A percentile compares a stretch with the other conserved stretches of the same genome.
Conservation (phyloP, 2,329 filamentous ascomycete genomes). For the Madurella fahalii region DNA sequence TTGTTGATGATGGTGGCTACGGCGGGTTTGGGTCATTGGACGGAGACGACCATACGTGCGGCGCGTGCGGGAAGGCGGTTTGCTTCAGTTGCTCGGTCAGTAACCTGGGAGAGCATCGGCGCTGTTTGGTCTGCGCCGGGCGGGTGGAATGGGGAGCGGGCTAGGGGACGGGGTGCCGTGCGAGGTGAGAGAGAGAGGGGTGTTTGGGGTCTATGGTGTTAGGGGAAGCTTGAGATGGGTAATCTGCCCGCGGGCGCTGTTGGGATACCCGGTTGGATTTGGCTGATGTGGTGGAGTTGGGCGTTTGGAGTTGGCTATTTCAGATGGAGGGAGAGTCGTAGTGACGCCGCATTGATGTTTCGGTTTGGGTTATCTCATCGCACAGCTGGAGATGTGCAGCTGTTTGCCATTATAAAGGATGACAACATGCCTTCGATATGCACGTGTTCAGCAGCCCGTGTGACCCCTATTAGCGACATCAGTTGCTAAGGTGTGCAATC, state of each 20-base stretch:
- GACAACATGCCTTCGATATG: too few relatives aligned
- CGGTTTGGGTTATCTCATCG: neutral
- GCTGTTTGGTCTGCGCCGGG: slow-evolving; percentile 51
- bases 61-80: slow-evolving; percentile 50
- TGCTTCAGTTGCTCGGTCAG: slow-evolving; percentile 58
- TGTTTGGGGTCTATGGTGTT: neutral
- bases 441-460: too few relatives aligned
- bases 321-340: neutral
- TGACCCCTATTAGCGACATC: too few relatives aligned
- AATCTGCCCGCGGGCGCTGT: neutral
- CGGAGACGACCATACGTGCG: slow-evolving; percentile 37
- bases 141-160: slow-evolving; percentile 25
- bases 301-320: neutral
- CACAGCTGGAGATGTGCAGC: neutral
- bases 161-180: neutral
- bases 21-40: slow-evolving; percentile 18
- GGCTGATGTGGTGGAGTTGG: neutral
- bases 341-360: neutral
- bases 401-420: too few relatives aligned
- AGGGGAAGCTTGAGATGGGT: neutral
- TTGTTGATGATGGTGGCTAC: slow-evolving; percentile 26
- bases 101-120: slow-evolving; percentile 50
- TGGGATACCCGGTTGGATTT: slow-evolving; percentile 3
- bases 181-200: neutral
- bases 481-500: neutral